Evolutionary conservation across 2,329 filamentous ascomycete genomes (phyloP).

Genomic region (Colletotrichum falcatum): DNA sequence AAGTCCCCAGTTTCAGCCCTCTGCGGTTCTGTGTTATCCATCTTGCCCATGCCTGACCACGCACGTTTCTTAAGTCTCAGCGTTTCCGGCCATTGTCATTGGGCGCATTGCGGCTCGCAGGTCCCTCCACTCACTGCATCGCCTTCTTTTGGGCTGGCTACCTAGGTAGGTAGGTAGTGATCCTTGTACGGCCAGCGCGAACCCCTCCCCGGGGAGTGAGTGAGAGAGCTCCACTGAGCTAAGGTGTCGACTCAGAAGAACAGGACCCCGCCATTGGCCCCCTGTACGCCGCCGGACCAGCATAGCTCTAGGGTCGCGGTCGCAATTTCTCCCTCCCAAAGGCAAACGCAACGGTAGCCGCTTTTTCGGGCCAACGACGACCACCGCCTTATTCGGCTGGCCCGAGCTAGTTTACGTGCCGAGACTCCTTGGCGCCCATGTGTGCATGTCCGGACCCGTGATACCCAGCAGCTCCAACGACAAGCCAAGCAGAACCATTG

Average conservation of each 20-base stretch:
- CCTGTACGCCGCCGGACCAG: constrained; percentile 21
- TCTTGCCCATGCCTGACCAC: constrained; percentile 30
- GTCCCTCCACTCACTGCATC: constrained; percentile 4
- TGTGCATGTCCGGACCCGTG: not conserved
- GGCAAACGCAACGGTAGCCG: constrained; percentile 22
- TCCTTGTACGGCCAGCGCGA: constrained; percentile 19
- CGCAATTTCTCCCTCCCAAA: constrained; percentile 12
- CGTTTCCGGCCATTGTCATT: constrained; percentile 7
- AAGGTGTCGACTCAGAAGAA: not conserved
- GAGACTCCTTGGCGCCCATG: constrained; percentile 9
- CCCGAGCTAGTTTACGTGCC: constrained; percentile 13
- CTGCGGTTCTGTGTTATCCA: constrained; percentile 22
- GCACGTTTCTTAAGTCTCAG: constrained; percentile 8
- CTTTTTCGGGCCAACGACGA: constrained; percentile 6
- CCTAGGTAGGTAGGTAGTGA: too few relatives aligned
- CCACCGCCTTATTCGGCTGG: constrained; percentile 22
- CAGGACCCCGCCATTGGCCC: constrained; percentile 24
- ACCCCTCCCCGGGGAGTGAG: constrained; percentile 1
- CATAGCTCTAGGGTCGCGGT: constrained; percentile 29
- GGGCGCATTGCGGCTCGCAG: constrained; percentile 9
- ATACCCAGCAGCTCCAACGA: constrained; percentile 10
- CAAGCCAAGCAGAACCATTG: not conserved
- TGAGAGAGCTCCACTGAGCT: constrained; percentile 3
- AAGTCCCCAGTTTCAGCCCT: constrained; percentile 22
- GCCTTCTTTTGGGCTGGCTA: constrained; percentile 4